Percentiles rank a stretch among this genome's conserved stretches.
Conservation (phyloP, 1,139 yeast species). For the Yamadazyma friedrichii region DNA sequence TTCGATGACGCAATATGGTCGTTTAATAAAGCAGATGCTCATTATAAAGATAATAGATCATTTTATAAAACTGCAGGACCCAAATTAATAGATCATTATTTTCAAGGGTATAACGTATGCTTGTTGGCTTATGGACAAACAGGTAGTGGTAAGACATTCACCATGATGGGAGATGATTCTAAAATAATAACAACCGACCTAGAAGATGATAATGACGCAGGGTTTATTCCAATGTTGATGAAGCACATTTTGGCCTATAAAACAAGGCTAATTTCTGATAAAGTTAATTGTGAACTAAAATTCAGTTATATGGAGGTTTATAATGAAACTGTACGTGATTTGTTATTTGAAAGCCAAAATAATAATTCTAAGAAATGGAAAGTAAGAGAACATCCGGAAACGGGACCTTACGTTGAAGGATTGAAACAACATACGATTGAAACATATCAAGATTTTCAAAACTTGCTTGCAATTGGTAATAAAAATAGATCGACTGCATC, state of each 20-base stretch:
- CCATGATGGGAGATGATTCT: slow-evolving; percentile 62
- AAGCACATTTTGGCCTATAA: slow-evolving; percentile 49
- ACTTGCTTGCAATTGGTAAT: slow-evolving; percentile 47
- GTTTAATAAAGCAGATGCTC: slow-evolving; percentile 28
- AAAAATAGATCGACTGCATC: slow-evolving; percentile 61
- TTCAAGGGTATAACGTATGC: slow-evolving; percentile 72
- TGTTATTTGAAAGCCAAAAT: slow-evolving; percentile 27
- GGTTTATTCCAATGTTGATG: slow-evolving; percentile 61
- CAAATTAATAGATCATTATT: slow-evolving; percentile 58
- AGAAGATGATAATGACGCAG: slow-evolving; percentile 36
- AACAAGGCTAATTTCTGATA: slow-evolving; percentile 37
- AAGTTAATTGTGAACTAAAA: slow-evolving; percentile 52
- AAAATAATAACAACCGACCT: too few species aligned
- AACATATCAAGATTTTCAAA: slow-evolving; percentile 42
- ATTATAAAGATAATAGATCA: slow-evolving; percentile 46
- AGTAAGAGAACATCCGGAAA: slow-evolving; percentile 59
- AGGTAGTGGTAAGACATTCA: slow-evolving; percentile 68
- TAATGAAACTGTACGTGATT: slow-evolving; percentile 67
- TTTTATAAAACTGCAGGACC: slow-evolving; percentile 57
- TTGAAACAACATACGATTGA: slow-evolving; percentile 49
- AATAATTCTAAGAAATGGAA: slow-evolving; percentile 28
- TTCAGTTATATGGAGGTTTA: slow-evolving; percentile 70
- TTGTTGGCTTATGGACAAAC: slow-evolving; percentile 80
- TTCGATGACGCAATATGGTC: slow-evolving; percentile 68
- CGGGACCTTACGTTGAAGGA: slow-evolving; percentile 72